These are phyloP conservation scores for Coccinonectria pachysandricola DNA, from an alignment of 2,329 filamentous ascomycete genomes.

Conservation along the genomic window DNA sequence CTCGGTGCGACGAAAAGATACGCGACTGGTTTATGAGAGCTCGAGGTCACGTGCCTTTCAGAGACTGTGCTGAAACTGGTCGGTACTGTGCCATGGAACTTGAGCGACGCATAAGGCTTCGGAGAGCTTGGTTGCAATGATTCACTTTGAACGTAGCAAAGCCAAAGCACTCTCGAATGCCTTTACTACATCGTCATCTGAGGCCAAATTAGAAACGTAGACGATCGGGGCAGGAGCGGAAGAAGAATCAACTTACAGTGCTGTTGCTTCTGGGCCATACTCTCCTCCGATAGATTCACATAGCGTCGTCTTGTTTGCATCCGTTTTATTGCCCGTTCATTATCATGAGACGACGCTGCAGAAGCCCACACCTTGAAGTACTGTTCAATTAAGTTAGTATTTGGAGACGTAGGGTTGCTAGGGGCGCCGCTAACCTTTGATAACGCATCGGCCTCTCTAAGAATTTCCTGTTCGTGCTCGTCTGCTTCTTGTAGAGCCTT, in stretches of 20 bases:
- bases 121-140: no score
- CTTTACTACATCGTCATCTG: conserved; percentile 44
- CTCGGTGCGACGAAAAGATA: no score
- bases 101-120: conserved; percentile 1
- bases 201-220: conserved; percentile 8
- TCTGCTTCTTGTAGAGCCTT: conserved; percentile 53
- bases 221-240: background rate
- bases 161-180: conserved; percentile 54
- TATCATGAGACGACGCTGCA: conserved; percentile 61
- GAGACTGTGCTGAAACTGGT: no score
- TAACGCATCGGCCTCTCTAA: conserved; percentile 52
- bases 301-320: conserved; percentile 70
- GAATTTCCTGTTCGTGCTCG: conserved; percentile 51
- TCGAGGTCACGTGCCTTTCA: conserved; percentile 20
- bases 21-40: conserved; percentile 8
- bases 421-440: no score
- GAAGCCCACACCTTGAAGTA: conserved; percentile 74
- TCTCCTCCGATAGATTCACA: conserved; percentile 63
- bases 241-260: conserved; percentile 53
- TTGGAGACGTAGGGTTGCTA: conserved; percentile 1
- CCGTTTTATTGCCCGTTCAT: conserved; percentile 66
- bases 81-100: conserved; percentile 3
- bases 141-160: conserved; percentile 33
- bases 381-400: conserved; percentile 31
- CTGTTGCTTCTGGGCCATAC: conserved; percentile 61